phyloP scores from a whole-genome alignment of 208 protist species.

The Sergeia podlipaevii region DNA sequence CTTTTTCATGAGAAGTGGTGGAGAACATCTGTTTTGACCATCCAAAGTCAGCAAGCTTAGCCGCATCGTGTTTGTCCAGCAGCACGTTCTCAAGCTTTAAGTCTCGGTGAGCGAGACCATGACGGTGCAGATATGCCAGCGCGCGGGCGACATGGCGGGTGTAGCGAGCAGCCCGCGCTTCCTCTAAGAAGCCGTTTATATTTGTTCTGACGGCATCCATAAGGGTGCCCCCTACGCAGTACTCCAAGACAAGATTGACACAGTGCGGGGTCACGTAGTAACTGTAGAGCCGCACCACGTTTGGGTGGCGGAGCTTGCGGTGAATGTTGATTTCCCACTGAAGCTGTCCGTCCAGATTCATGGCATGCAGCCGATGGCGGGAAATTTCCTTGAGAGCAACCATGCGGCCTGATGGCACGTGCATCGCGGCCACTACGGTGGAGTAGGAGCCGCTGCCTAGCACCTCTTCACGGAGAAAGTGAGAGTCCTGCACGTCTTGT shows the following conservation, averaged over 20 bases:
- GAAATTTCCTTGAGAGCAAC: conserved; percentile 80
- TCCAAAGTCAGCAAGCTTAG: conserved; percentile 99
- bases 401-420: conserved; percentile 39
- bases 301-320: conserved; percentile 66
- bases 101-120: conserved; percentile 84
- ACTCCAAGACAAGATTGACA: conserved; percentile 68
- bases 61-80: conserved; percentile 59
- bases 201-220: conserved; percentile 25
- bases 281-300: conserved; percentile 81
- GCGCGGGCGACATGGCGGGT: conserved; percentile 62
- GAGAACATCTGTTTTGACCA: conserved; percentile 77
- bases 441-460: conserved; percentile 75
- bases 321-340: conserved; percentile 84
- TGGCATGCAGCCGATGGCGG: conserved; percentile 21
- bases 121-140: conserved; percentile 68
- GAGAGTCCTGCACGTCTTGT: conserved; percentile 42
- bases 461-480: conserved; percentile 59
- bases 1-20: not conserved
- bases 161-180: conserved; percentile 52
- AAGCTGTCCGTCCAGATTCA: conserved; percentile 44
- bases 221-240: conserved; percentile 66
- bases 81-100: conserved; percentile 91
- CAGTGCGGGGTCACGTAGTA: conserved; percentile 57
- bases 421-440: conserved; percentile 59
- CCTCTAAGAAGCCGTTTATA: conserved; percentile 24